Conservation (phyloP, 2,329 filamentous ascomycete species). For the Fusarium sarcochroum region DNA sequence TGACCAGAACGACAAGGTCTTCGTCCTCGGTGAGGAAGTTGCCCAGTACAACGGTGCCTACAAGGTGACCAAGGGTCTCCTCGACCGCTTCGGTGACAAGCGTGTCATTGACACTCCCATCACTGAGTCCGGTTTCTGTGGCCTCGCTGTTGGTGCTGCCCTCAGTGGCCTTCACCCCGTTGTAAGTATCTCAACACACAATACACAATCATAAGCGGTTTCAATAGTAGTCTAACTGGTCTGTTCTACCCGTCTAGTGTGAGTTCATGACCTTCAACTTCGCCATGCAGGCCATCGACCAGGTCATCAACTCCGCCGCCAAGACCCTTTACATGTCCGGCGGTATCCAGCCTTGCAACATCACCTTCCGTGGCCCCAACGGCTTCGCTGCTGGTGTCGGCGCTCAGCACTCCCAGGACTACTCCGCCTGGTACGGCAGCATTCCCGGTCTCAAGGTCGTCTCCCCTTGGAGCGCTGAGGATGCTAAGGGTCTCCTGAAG, state of each 20-base stretch:
- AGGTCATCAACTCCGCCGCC: constrained; percentile 98
- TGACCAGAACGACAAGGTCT: constrained; percentile 94
- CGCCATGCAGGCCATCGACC: constrained; percentile 99
- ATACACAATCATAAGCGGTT: constrained; percentile 1
- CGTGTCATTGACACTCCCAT: constrained; percentile 98
- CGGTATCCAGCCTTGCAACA: constrained; percentile 99
- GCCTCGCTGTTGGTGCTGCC: constrained; percentile 94
- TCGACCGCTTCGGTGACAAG: constrained; percentile 98
- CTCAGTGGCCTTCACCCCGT: constrained; percentile 94
- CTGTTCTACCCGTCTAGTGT: constrained; percentile 69
- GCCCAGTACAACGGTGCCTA: constrained; percentile 99
- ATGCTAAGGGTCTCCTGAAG: constrained; percentile 98
- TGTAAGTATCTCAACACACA: constrained; percentile 69
- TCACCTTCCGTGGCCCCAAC: constrained; percentile 99
- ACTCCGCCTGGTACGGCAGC: constrained; percentile 98
- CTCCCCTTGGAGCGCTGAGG: constrained; percentile 94
- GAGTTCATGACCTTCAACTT: constrained; percentile 99
- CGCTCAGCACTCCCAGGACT: constrained; percentile 99
- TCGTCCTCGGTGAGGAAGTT: constrained; percentile 96
- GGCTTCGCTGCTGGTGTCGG: constrained; percentile 96
- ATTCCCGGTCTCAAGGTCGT: constrained; percentile 98
- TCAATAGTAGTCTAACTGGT: constrained; percentile 19
- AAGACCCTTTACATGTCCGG: constrained; percentile 99
- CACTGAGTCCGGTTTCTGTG: constrained; percentile 95
- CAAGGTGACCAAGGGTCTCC: constrained; percentile 98